Percentiles rank a stretch among this genome's conserved stretches.
phyloP scores from a whole-genome alignment of 257 asterid species.

The Plantago elongata region DNA sequence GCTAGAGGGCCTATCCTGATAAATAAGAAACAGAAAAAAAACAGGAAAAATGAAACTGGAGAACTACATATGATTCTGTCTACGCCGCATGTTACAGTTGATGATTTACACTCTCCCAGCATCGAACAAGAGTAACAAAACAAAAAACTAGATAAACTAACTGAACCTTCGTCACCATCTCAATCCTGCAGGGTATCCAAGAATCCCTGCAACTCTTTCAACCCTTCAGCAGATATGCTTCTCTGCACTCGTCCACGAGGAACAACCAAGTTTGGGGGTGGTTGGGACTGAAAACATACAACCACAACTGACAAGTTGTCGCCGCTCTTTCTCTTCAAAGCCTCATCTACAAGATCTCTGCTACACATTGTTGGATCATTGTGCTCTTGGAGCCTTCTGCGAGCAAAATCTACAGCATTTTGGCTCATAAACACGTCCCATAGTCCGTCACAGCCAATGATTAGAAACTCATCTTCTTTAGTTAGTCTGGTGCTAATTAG shows the following conservation, averaged over 20 bases:
- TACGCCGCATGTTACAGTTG: slow-evolving; percentile 80
- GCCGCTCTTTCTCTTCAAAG: slow-evolving; percentile 79
- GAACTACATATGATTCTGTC: background rate
- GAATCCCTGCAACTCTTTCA: slow-evolving; percentile 79
- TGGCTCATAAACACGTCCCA: slow-evolving; percentile 97
- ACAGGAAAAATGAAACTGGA: background rate
- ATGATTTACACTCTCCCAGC: slow-evolving; percentile 51
- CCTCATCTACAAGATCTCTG: slow-evolving; percentile 82
- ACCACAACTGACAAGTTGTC: slow-evolving; percentile 82
- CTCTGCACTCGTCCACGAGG: slow-evolving; percentile 90
- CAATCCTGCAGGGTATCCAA: slow-evolving; percentile 58
- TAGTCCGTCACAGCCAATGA: slow-evolving; percentile 87
- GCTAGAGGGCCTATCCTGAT: background rate
- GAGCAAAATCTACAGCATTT: slow-evolving; percentile 94
- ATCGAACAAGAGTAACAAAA: slow-evolving; percentile 28
- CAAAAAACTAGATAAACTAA: slow-evolving; percentile 6
- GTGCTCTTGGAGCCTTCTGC: slow-evolving; percentile 84
- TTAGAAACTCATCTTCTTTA: slow-evolving; percentile 83
- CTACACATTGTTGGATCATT: slow-evolving; percentile 74
- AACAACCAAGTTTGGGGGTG: slow-evolving; percentile 64
- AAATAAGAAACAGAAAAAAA: background rate
- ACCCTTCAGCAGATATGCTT: slow-evolving; percentile 91
- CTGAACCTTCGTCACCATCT: slow-evolving; percentile 28
- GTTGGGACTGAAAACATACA: slow-evolving; percentile 71
- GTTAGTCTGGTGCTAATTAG: slow-evolving; percentile 65